Base-by-base conservation (phyloP, 2,329 filamentous ascomycete genomes). In the Aspergillus sp. region DNA sequence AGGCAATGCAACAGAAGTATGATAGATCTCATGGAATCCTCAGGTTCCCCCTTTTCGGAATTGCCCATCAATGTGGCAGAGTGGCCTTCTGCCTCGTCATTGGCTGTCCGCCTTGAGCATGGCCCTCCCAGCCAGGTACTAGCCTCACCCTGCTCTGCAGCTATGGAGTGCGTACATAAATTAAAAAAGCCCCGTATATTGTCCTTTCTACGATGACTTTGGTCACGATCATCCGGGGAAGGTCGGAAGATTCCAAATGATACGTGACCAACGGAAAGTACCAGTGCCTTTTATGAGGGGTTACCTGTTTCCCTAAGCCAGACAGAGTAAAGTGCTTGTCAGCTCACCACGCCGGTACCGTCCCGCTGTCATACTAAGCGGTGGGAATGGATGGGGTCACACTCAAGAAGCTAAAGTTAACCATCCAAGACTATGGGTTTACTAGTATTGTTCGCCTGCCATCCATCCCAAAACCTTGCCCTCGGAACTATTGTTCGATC, bases 1-100 rank as follows among this genome's bases (percentile, higher is more conserved):
- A 39, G 57, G 49, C 50, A 54, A 51, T 49, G 49, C 51, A 53
- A 54, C 30, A 39, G 57, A 59, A 59, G 62, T 52, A 25, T 64
- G 62, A 64, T 50, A 61, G 58, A 57, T 64, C 55, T 60, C 62
- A 62, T 59, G 42, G 56, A 44, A 51, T 15, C 30, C 41, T 52
- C 55, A 51, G 38, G n/a, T 21, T 17, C 17, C 54, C 44, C 58
- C 44, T 44, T 57, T 58, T 55, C 15, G 32, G 38, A 21, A 32
- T 48, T 55, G 25, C 17, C 21, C 15, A 36, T 25, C 38, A 19
- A 13, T 21, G 53, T 44, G 27, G 39, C 36, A 55, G 53, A 47
- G 15, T 36, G 6, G 23, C 30, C 8, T 36, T 30, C 17, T 11
- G 23, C 39, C 17, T 25, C 27, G 53, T 49, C 36, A 52, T 58